These are phyloP conservation scores for Scutellaria barbata DNA, from an alignment of 257 asterid species.

Conservation along the genomic window DNA sequence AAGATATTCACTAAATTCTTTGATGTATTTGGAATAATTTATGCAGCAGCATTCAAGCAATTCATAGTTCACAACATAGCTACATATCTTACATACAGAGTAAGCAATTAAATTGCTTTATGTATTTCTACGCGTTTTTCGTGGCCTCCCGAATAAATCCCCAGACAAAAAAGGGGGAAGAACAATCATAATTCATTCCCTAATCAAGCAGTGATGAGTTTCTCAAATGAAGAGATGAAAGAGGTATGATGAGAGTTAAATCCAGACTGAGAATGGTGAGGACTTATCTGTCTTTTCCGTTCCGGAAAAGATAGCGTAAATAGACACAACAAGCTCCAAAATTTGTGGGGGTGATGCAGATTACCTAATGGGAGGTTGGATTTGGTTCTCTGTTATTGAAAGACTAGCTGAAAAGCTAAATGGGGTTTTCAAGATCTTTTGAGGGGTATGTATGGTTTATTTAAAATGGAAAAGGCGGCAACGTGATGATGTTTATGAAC, in stretches of 20 bases:
- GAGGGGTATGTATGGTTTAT: conserved; percentile 49
- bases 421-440: conserved; percentile 35
- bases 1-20: conserved; percentile 45
- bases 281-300: conserved; percentile 44
- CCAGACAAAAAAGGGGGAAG: conserved; percentile 56
- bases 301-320: conserved; percentile 52
- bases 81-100: conserved; percentile 48
- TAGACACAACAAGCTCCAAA: conserved; percentile 57
- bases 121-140: conserved; percentile 46
- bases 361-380: conserved; percentile 34
- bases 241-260: conserved; percentile 43
- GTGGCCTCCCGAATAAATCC: conserved; percentile 52
- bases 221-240: conserved; percentile 37
- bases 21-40: conserved; percentile 36
- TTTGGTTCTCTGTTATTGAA: conserved; percentile 41
- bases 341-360: conserved; percentile 41
- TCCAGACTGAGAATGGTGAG: conserved; percentile 49
- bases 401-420: conserved; percentile 41
- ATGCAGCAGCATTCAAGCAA: conserved; percentile 36
- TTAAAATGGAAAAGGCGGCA: conserved; percentile 52
- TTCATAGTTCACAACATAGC: conserved; percentile 48
- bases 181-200: conserved; percentile 48
- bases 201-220: conserved; percentile 43
- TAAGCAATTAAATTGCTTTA: conserved; percentile 43
- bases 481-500: conserved; percentile 52